Evolutionary conservation across 176 grass and related monocot species (phyloP), one percentile per base, ranked within the genome.

Genomic region (Carex kokanica): DNA sequence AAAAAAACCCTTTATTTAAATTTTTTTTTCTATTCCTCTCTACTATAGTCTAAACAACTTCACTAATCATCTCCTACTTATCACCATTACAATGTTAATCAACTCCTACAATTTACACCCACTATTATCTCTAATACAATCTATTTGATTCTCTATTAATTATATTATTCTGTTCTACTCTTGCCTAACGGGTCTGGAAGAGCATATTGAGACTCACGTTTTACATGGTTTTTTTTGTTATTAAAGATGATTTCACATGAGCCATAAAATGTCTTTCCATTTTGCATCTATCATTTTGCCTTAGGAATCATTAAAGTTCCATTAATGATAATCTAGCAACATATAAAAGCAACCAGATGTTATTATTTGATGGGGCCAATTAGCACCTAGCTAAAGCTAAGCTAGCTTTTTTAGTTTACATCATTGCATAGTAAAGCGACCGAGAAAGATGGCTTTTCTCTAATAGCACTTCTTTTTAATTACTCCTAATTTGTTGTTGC

Each of bases 391-490:
- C 15, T 60, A 62, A 80, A 61, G 57, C 57, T 62, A 36, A n/a
- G 16, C 18, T 62, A 38, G 36, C 36, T n/a, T 80, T 62, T 21
- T 49, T 2, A 61, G 43, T 80, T 62, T 80, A 27, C 47, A 80
- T 80, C 55, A 62, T 80, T 80, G 78, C 78, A 21, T 80, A 32
- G 6, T 18, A 43, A 80, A 80, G 57, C 17, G 16, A 41, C 23
- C 47, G 12, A 75, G 72, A 75, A 75, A 54, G 20, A 75, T 74
- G 72, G 72, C 72, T 75, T 75, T 75, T 75, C 21, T 75, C 70
- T 53, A 75, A 54, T 54, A 54, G 47, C 71, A 53, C 71, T 74
- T 45, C 45, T 52, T 73, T 74, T 51, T 27, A 5, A 8, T 38
- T 47, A 38, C 36, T 34, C 1, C 18, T 74, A 40, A 5, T 52